Evolutionary conservation across 257 asterid genomes (phyloP).

Genomic region (Leonotis leonurus): DNA sequence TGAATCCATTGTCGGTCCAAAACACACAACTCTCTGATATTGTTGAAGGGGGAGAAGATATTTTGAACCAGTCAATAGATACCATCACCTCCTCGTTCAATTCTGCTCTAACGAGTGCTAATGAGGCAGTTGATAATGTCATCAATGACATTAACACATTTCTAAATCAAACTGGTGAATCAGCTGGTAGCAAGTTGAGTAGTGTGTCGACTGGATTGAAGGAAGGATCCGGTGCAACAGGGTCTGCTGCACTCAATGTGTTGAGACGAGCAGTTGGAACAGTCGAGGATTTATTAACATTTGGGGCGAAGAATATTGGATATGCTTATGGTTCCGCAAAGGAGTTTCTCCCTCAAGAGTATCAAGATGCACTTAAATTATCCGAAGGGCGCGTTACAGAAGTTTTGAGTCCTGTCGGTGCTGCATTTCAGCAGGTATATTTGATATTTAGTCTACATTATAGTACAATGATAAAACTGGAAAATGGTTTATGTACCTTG

Average conservation of each 20-base stretch:
- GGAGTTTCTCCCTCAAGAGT: conserved; percentile 60
- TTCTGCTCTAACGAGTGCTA: conserved; percentile 33
- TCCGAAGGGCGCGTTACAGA: conserved; percentile 40
- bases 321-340: conserved; percentile 58
- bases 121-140: conserved; percentile 41
- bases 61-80: conserved; percentile 43
- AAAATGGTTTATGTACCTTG: no score
- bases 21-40: conserved; percentile 25
- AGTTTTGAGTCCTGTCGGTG: conserved; percentile 45
- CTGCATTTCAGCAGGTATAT: conserved; percentile 57
- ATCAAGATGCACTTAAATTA: conserved; percentile 42
- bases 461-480: background rate
- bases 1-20: conserved; percentile 33
- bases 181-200: conserved; percentile 46
- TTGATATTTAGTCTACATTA: background rate
- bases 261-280: conserved; percentile 41
- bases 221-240: conserved; percentile 56
- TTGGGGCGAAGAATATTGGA: conserved; percentile 46
- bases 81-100: conserved; percentile 39
- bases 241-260: conserved; percentile 44
- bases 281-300: conserved; percentile 49
- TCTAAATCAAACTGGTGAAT: conserved; percentile 52
- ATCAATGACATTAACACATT: conserved; percentile 30
- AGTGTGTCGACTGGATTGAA: conserved; percentile 46
- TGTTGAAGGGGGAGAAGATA: conserved; percentile 38